A percentile compares a stretch with the other conserved stretches of the same genome.
These are phyloP conservation scores for Emericellopsis atlantica DNA, from an alignment of 2,329 filamentous ascomycete genomes.

Conservation along the genomic window DNA sequence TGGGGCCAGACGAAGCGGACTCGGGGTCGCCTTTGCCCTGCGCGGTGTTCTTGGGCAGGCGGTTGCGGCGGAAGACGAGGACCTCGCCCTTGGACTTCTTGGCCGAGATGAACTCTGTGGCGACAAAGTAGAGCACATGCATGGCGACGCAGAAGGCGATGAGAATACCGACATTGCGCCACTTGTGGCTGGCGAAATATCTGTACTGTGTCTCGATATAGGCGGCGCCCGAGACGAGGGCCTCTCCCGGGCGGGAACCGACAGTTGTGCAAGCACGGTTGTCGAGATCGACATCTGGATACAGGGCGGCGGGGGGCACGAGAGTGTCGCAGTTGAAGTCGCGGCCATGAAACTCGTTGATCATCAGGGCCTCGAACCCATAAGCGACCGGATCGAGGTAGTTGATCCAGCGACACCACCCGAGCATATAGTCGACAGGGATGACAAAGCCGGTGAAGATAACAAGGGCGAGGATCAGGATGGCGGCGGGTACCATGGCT, in stretches of 20 bases:
- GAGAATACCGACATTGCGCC: conserved; percentile 46
- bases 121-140: conserved; percentile 32
- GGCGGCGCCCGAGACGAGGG: conserved; percentile 28
- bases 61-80: conserved; percentile 41
- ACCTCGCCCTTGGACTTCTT: conserved; percentile 49
- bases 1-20: conserved; percentile 7
- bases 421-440: conserved; percentile 35
- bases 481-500: conserved; percentile 26
- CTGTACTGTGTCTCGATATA: conserved; percentile 33
- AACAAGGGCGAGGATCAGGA: conserved; percentile 20
- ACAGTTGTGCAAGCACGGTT: conserved; percentile 32
- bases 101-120: conserved; percentile 31
- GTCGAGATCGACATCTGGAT: conserved; percentile 9
- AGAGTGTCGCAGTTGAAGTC: conserved; percentile 12
- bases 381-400: conserved; percentile 55
- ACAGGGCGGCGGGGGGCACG: conserved; percentile 13
- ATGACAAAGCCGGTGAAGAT: conserved; percentile 37
- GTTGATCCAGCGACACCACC: conserved; percentile 57
- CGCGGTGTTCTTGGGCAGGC: conserved; percentile 6
- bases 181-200: conserved; percentile 34
- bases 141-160: conserved; percentile 36
- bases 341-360: conserved; percentile 46
- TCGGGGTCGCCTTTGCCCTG: conserved; percentile 10
- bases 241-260: conserved; percentile 31
- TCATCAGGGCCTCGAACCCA: conserved; percentile 52